A percentile compares a stretch with the other conserved stretches of the same genome.
phyloP scores from a whole-genome alignment of 331 rosid genomes.

The Rosa hybrid region DNA sequence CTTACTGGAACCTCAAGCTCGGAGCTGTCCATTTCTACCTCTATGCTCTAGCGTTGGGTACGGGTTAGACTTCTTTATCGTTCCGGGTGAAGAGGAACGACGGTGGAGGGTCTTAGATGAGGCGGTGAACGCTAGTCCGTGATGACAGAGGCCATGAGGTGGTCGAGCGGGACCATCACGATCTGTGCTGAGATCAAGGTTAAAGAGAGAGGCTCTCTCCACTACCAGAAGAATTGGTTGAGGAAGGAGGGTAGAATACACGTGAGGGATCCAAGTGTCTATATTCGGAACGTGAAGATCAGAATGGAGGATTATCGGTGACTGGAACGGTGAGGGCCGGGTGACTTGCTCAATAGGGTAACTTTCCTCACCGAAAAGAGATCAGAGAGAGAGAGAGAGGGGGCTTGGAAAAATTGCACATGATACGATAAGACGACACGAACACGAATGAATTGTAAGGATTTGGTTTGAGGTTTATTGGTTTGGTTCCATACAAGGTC shows the following conservation, averaged over 20 bases:
- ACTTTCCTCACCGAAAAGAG: constrained; percentile 20
- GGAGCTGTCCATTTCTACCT: no score
- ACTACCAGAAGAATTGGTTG: constrained; percentile 48
- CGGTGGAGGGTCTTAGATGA: no score
- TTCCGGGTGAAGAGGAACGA: no score
- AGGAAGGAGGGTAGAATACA: constrained; percentile 42
- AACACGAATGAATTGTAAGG: no score
- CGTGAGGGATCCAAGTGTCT: constrained; percentile 31
- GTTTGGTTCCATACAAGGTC: no score
- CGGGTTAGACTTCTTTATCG: no score
- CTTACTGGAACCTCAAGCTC: no score
- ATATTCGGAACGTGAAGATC: constrained; percentile 40
- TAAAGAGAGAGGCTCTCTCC: constrained; percentile 40
- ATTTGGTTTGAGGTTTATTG: no score
- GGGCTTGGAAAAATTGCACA: no score
- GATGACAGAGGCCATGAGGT: constrained; percentile 36
- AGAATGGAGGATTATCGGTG: constrained; percentile 40
- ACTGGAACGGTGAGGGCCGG: constrained; percentile 43
- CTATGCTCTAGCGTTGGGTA: no score
- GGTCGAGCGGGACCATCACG: constrained; percentile 46
- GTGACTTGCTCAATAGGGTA: constrained; percentile 43
- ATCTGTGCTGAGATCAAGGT: constrained; percentile 48
- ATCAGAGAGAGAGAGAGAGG: no score
- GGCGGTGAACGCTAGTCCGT: not conserved
- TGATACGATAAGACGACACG: no score